These are phyloP conservation scores for Durusdinium trenchii DNA, from an alignment of 73 alveolate species.

Conservation along the genomic window DNA sequence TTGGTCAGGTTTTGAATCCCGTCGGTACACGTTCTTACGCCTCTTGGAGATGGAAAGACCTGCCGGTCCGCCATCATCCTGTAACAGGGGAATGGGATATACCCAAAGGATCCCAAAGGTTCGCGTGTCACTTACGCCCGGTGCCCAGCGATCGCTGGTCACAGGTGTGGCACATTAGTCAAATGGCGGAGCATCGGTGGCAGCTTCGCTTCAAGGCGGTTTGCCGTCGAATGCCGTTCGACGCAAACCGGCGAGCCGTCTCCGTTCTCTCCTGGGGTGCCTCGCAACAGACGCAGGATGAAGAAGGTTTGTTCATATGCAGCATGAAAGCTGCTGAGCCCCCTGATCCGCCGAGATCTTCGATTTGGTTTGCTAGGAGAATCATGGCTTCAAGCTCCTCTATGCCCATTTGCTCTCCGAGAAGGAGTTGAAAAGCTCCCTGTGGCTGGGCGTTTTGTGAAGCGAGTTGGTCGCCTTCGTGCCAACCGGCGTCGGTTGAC, in stretches of 20 bases:
- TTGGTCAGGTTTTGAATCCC: too few relatives aligned
- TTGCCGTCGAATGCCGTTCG: not conserved
- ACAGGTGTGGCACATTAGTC: constrained; percentile 10
- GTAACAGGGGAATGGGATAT: not conserved
- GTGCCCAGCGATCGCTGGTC: not conserved
- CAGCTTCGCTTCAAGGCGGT: constrained; percentile 53
- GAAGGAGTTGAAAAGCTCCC: not conserved
- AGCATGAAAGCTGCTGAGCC: too few relatives aligned
- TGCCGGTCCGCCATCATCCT: too few relatives aligned
- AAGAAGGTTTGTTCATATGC: too few relatives aligned
- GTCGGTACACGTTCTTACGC: too few relatives aligned
- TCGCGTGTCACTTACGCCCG: not conserved
- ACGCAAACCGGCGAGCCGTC: not conserved
- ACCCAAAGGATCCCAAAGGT: not conserved
- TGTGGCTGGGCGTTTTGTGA: too few relatives aligned
- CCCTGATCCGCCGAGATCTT: not conserved
- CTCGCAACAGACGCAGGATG: not conserved
- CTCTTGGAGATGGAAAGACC: too few relatives aligned
- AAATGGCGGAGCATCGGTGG: constrained; percentile 76
- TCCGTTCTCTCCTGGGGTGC: not conserved
- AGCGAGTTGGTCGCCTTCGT: too few relatives aligned
- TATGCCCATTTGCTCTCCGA: constrained; percentile 43
- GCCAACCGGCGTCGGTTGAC: too few relatives aligned
- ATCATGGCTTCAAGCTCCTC: constrained; percentile 38
- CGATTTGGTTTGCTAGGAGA: not conserved